Conservation (phyloP, 2,329 filamentous ascomycete species). For the Cryphonectria nitschkei region DNA sequence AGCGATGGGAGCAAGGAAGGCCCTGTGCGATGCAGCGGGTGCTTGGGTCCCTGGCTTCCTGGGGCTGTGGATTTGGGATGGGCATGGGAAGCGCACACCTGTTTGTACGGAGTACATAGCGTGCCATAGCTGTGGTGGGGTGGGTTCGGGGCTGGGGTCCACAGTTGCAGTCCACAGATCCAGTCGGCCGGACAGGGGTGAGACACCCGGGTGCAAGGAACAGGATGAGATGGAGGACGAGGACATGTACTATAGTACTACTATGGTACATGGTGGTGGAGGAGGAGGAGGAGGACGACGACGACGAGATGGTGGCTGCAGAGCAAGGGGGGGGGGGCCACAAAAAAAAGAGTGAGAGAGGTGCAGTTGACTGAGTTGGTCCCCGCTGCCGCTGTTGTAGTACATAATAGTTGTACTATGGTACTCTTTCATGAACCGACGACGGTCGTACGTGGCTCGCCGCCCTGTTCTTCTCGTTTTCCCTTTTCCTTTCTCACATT, state of each 20-base stretch:
- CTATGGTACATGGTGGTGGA: not conserved
- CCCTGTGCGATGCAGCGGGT: constrained; percentile 14
- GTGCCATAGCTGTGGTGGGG: constrained; percentile 7
- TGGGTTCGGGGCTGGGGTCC: constrained; percentile 23
- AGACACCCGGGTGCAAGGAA: constrained; percentile 29
- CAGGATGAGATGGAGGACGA: constrained; percentile 13
- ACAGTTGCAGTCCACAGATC: constrained; percentile 14
- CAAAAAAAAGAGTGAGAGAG: not conserved
- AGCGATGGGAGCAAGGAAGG: constrained; percentile 23
- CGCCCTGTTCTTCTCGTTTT: not conserved
- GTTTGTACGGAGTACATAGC: constrained; percentile 5
- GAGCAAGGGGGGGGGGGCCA: not conserved
- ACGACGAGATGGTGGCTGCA: not conserved
- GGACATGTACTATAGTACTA: not conserved
- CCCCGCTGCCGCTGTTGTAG: not conserved
- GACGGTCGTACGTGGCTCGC: not conserved
- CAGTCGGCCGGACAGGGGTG: constrained; percentile 28
- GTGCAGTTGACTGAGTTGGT: not conserved
- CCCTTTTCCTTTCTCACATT: not conserved
- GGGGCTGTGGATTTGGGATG: constrained; percentile 14
- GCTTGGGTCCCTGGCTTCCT: constrained; percentile 21
- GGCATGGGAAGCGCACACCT: constrained; percentile 21
- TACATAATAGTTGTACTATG: not conserved
- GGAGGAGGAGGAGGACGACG: not conserved
- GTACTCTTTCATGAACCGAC: not conserved